Percentiles rank a stretch among this genome's conserved stretches.
Evolutionary conservation across 768 basidiomycete genomes (phyloP).

Genomic region (Lactarius quietus): DNA sequence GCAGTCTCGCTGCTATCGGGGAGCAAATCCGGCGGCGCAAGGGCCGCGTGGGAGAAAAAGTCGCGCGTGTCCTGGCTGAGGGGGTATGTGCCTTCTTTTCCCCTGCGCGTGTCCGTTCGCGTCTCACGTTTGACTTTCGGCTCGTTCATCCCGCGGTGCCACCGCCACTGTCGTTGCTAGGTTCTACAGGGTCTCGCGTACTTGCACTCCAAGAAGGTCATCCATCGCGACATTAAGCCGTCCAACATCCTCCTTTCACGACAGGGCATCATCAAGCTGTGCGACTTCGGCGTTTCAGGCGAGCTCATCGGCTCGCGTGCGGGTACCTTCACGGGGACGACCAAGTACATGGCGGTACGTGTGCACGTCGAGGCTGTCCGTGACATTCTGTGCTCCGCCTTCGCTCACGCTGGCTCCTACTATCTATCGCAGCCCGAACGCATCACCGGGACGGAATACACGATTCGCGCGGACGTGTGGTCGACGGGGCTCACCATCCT

Average conservation of each 20-base stretch:
- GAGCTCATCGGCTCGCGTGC: conserved; percentile 83
- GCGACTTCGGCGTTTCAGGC: conserved; percentile 93
- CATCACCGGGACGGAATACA: conserved; percentile 81
- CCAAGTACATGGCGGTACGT: conserved; percentile 94
- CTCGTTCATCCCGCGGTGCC: neutral
- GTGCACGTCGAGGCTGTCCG: neutral
- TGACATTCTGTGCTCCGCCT: neutral
- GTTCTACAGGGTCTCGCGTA: conserved; percentile 82
- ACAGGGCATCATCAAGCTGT: conserved; percentile 83
- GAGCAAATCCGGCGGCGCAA: conserved; percentile 69
- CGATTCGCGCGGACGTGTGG: conserved; percentile 95
- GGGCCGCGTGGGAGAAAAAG: conserved; percentile 72
- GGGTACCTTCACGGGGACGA: conserved; percentile 90
- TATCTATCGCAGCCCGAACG: conserved; percentile 65
- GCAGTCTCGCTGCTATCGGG: conserved; percentile 79
- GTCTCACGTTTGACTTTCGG: neutral
- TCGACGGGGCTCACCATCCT: conserved; percentile 87
- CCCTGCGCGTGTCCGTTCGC: neutral
- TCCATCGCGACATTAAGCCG: conserved; percentile 89
- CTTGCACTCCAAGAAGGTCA: conserved; percentile 79
- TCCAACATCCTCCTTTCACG: conserved; percentile 82
- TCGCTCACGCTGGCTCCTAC: neutral
- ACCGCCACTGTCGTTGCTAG: conserved; percentile 34
- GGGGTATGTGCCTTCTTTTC: conserved; percentile 51
- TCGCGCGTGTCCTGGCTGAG: conserved; percentile 82